Percentiles rank a stretch among this genome's conserved stretches.
Evolutionary conservation across 371 early-diverging fungal genomes (phyloP).

Genomic region (Saksenaea oblongispora): DNA sequence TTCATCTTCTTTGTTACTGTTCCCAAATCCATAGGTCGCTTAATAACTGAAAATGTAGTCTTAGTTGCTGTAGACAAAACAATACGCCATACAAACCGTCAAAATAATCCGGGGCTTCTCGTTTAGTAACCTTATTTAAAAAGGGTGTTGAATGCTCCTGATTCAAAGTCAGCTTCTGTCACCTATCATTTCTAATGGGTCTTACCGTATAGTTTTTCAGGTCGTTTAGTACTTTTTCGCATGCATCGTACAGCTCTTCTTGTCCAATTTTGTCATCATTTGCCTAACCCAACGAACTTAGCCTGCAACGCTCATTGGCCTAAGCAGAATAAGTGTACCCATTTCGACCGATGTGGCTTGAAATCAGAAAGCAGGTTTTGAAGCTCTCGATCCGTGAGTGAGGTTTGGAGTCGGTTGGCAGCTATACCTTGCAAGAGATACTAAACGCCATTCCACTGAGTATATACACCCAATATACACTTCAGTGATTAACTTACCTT

Average conservation of each 20-base stretch:
- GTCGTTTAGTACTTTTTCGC: constrained; percentile 83
- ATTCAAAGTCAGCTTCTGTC: constrained; percentile 11
- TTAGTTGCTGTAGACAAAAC: background rate
- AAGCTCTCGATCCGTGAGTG: constrained; percentile 72
- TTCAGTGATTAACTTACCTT: constrained; percentile 43
- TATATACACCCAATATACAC: background rate
- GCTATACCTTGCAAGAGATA: constrained; percentile 83
- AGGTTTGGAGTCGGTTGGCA: constrained; percentile 63
- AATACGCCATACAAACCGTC: constrained; percentile 49
- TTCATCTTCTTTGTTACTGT: constrained; percentile 85
- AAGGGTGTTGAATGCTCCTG: constrained; percentile 88
- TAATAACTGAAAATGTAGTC: constrained; percentile 62
- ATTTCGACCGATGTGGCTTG: constrained; percentile 86
- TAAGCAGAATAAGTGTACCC: constrained; percentile 49
- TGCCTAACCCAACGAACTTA: constrained; percentile 43
- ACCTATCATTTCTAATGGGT: background rate
- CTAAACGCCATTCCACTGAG: constrained; percentile 10
- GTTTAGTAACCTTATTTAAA: constrained; percentile 86
- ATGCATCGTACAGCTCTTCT: constrained; percentile 88
- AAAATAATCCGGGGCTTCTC: constrained; percentile 96
- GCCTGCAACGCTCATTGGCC: background rate
- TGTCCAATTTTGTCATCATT: constrained; percentile 89
- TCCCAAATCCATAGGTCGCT: constrained; percentile 93
- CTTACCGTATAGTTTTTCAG: constrained; percentile 75
- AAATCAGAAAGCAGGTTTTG: constrained; percentile 81